Conservation (phyloP, 371 early-diverging fungal genomes). For the Mucor ambiguus region DNA sequence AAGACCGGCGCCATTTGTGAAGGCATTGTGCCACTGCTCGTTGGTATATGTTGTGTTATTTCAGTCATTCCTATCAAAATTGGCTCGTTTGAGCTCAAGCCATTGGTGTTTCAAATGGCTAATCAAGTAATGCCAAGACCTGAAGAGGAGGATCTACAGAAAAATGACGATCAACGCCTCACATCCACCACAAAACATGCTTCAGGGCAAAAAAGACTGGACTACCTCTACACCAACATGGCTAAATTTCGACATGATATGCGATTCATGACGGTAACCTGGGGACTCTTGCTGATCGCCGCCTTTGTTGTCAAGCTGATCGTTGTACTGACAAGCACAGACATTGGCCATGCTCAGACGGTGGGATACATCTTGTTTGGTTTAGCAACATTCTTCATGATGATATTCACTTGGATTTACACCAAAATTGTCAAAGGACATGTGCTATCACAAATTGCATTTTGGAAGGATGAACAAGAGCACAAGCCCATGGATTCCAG, state of each 20-base stretch:
- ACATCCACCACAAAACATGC: background rate
- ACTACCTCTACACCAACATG: slow-evolving; percentile 35
- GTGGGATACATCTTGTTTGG: slow-evolving; percentile 45
- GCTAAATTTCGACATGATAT: slow-evolving; percentile 47
- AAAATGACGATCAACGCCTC: slow-evolving; percentile 32
- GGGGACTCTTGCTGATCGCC: slow-evolving; percentile 41
- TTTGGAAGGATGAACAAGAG: slow-evolving; percentile 34
- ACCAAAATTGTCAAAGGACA: slow-evolving; percentile 37
- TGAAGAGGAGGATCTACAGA: slow-evolving; percentile 24
- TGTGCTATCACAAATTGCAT: slow-evolving; percentile 25
- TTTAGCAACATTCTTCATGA: slow-evolving; percentile 32
- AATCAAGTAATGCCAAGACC: slow-evolving; percentile 51
- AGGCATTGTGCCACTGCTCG: slow-evolving; percentile 37
- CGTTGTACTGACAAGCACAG: slow-evolving; percentile 35
- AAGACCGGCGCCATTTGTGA: slow-evolving; percentile 39
- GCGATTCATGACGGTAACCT: slow-evolving; percentile 48
- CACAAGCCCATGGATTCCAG: slow-evolving; percentile 14
- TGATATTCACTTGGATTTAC: slow-evolving; percentile 48
- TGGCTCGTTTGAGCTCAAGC: slow-evolving; percentile 38
- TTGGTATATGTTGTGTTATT: slow-evolving; percentile 41
- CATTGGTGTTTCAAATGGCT: slow-evolving; percentile 39
- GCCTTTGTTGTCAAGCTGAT: slow-evolving; percentile 45
- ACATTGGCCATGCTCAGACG: slow-evolving; percentile 26
- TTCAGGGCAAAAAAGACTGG: slow-evolving; percentile 20
- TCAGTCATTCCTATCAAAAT: slow-evolving; percentile 42